These are phyloP conservation scores for Hypholoma sublateritium DNA, from an alignment of 768 basidiomycete species.

Conservation along the genomic window DNA sequence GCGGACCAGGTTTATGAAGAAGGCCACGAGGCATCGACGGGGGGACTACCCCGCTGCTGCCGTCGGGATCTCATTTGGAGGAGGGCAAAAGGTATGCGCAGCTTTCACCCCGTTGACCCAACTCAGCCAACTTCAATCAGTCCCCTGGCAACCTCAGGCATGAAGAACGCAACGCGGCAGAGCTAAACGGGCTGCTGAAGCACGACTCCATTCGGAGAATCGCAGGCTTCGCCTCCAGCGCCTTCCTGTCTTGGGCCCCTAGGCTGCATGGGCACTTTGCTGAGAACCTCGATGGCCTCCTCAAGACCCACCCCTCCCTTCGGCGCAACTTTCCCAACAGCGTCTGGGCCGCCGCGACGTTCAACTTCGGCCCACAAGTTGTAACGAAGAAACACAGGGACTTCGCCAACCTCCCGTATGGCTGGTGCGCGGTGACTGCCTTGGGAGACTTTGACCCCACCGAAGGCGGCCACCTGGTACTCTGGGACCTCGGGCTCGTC, in stretches of 20 bases:
- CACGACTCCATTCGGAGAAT: conserved; percentile 6
- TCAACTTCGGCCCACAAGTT: neutral
- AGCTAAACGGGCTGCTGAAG: neutral
- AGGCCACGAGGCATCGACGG: too few species aligned
- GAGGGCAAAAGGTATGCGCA: neutral
- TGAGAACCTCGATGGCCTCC: neutral
- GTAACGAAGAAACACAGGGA: neutral
- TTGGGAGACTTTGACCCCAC: conserved; percentile 1
- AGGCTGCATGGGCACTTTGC: conserved; percentile 3
- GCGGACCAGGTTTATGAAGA: too few species aligned
- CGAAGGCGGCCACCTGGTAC: neutral
- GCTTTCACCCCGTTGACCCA: neutral
- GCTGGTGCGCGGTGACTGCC: neutral
- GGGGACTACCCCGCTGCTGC: too few species aligned
- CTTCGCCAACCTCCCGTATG: neutral
- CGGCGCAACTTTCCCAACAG: conserved; percentile 2
- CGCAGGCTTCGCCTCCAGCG: conserved; percentile 9
- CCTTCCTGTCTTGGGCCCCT: conserved; percentile 1
- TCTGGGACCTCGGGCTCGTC: conserved; percentile 2
- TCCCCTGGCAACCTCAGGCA: conserved; percentile 7
- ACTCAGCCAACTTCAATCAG: neutral
- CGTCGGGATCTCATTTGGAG: neutral
- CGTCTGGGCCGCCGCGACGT: neutral
- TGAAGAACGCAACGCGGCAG: neutral
- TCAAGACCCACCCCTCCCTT: neutral